A percentile compares a stretch with the other conserved stretches of the same genome.
Conservation (phyloP, 345 rosid species). For the Eucalyptus curtisii region DNA sequence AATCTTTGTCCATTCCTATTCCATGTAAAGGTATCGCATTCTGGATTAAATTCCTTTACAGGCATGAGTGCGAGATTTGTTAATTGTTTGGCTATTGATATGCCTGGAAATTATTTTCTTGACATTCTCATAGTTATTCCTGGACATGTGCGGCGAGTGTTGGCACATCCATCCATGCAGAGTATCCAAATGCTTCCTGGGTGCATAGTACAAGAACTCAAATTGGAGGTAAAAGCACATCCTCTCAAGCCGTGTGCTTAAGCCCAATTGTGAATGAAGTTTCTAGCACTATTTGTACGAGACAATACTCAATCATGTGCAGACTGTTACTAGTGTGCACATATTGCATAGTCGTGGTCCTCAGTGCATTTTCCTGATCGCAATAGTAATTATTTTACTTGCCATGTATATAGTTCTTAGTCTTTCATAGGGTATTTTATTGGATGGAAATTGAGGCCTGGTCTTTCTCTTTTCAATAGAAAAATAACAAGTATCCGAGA, state of each 20-base stretch:
- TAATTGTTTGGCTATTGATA: neutral
- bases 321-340: neutral
- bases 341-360: neutral
- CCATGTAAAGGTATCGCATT: constrained; percentile 37
- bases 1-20: constrained; percentile 15
- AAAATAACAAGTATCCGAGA: neutral
- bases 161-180: constrained; percentile 1
- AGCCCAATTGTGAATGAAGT: neutral
- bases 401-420: neutral
- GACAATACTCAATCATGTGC: neutral
- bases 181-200: constrained; percentile 31
- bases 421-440: neutral
- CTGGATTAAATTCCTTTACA: neutral
- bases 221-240: constrained; percentile 39
- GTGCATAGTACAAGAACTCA: constrained; percentile 23
- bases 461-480: neutral
- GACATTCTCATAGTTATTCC: constrained; percentile 32
- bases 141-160: constrained; percentile 19
- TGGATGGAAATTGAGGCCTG: neutral
- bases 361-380: neutral
- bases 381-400: neutral
- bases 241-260: neutral
- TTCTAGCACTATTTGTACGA: neutral
- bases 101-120: neutral
- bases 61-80: neutral